Base-by-base conservation (phyloP, 2,329 filamentous ascomycete species). In the Aspergillus sp. region DNA sequence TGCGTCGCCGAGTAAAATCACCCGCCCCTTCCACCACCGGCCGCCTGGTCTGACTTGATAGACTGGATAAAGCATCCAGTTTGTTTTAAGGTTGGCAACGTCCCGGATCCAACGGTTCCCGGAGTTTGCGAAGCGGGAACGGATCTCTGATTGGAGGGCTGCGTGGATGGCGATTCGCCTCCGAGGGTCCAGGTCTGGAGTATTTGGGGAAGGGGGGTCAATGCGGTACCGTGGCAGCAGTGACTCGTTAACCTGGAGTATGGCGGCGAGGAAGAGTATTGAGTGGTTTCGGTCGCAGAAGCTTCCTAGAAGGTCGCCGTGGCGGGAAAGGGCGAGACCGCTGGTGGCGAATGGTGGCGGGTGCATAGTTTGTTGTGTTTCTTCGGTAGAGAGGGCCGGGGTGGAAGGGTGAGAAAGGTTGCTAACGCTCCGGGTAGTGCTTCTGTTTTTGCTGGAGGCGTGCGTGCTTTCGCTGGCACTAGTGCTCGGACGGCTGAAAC, bases 1-100 rank as follows among this genome's bases (percentile, higher is more conserved):
- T 6, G 76, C 75, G 67, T 79, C 77, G 4, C 77, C 76, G 6
- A 79, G 59, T 11, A 78, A 59, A n/a, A 78, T 64, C 13, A 73
- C 69, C 5, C 71, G 62, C 6, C 70, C 69, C 7, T 66, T 71
- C 39, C 60, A 66, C 75, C 75, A 77, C 20, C 64, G 67, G 15
- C 75, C 73, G 5, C 70, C 66, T 3, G 68, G 67, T 0, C 67
- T 67, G 6, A 78, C 62, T 34, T 71, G 67, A 50, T 76, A 75
- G 0, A 78, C 72, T 0, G 75, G 75, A 58, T 75, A 77, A 37
- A 77, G 57, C 46, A 65, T 67, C 70, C 74, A 75, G 24, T 71
- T 70, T n/a, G 65, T 65, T 54, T 58, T 64, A 20, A 66, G 65
- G 15, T 68, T 62, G 7, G 75, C 61, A 17, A 75, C 64, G 39